These are phyloP conservation scores for Nothophaeocryptopus gaeumannii DNA, from an alignment of 2,329 filamentous ascomycete species.

Conservation along the genomic window DNA sequence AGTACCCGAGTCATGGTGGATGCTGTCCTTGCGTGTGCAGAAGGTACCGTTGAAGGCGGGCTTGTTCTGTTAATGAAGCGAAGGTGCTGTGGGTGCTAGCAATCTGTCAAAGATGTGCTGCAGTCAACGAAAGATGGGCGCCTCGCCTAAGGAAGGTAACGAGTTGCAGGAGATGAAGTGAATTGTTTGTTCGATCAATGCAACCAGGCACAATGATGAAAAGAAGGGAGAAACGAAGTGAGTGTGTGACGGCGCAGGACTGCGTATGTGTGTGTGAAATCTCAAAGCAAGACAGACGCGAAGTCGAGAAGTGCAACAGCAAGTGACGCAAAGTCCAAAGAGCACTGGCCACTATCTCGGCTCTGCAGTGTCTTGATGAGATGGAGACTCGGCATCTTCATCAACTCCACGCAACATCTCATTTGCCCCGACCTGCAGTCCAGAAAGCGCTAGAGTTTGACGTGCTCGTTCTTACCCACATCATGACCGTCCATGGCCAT, in stretches of 20 bases:
- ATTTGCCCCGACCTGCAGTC: too few relatives aligned
- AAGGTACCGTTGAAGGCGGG: not conserved
- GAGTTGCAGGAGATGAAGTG: not conserved
- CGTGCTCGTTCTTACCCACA: not conserved
- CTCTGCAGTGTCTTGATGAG: too few relatives aligned
- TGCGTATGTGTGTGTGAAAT: too few relatives aligned
- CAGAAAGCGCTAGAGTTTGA: conserved; percentile 4
- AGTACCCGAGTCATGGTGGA: not conserved
- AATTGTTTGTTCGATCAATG: not conserved
- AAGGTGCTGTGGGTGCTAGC: too few relatives aligned
- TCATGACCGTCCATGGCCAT: not conserved
- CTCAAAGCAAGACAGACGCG: too few relatives aligned
- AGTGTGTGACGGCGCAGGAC: not conserved
- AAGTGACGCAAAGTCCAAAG: too few relatives aligned
- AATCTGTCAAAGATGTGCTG: conserved; percentile 2
- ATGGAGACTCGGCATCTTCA: too few relatives aligned
- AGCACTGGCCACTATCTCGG: too few relatives aligned
- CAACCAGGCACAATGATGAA: conserved; percentile 8
- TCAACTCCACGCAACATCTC: too few relatives aligned
- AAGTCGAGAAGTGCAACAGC: too few relatives aligned
- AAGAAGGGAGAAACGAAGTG: conserved; percentile 1
- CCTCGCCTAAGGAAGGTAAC: not conserved
- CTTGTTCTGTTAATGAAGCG: too few relatives aligned
- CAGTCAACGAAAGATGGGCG: conserved; percentile 5
- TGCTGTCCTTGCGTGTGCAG: not conserved